Evolutionary conservation across 805 yeast species (phyloP).

Genomic region (Myxozyma melibiosi): DNA sequence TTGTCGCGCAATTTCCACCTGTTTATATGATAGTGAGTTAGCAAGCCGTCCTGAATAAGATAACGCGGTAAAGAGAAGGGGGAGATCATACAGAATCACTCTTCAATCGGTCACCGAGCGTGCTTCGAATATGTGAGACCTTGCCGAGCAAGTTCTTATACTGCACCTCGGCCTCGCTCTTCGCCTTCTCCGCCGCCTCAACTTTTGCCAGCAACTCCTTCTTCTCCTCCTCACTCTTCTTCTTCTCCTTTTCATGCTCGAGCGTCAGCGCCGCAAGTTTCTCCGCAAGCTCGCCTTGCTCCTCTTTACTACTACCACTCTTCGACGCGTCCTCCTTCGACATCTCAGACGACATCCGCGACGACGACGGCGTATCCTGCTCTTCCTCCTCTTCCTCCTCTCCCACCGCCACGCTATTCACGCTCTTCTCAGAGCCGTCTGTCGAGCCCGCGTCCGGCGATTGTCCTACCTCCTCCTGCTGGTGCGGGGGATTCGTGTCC

Average conservation of each 20-base stretch:
- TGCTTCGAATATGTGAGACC: constrained; percentile 43
- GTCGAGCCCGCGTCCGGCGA: constrained; percentile 2
- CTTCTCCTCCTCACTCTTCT: not conserved
- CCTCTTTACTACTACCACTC: not conserved
- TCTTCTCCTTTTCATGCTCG: constrained; percentile 7
- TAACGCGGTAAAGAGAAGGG: not conserved
- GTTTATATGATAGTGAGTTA: not conserved
- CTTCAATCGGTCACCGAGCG: constrained; percentile 51
- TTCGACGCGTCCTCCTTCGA: not conserved
- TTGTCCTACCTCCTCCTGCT: not conserved
- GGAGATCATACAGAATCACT: constrained; percentile 39
- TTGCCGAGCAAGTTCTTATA: constrained; percentile 45
- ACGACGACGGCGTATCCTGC: constrained; percentile 1
- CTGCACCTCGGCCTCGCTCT: constrained; percentile 47
- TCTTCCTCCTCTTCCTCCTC: constrained; percentile 8
- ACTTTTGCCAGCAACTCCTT: constrained; percentile 60
- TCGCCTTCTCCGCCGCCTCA: constrained; percentile 53
- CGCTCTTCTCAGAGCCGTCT: constrained; percentile 6
- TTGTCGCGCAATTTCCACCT: constrained; percentile 33
- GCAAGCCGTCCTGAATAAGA: too few relatives aligned
- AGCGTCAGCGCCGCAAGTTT: constrained; percentile 5
- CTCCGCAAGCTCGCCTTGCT: constrained; percentile 9
- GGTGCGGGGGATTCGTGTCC: not conserved
- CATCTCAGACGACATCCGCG: not conserved
- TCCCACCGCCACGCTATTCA: not conserved